Evolutionary conservation across 257 asterid genomes (phyloP).

Genomic region (Cynanchum wilfordii): DNA sequence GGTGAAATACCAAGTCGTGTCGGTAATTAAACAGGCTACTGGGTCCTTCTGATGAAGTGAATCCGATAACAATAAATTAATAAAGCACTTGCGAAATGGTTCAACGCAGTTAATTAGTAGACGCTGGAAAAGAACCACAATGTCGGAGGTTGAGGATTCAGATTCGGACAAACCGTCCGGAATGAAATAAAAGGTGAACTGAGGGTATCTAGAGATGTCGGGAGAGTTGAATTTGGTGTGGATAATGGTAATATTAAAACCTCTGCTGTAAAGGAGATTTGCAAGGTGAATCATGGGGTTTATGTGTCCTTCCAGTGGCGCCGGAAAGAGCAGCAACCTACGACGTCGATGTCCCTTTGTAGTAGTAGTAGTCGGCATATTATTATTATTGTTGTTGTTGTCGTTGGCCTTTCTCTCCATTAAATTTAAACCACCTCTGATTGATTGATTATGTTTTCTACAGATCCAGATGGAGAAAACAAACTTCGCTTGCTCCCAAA

Average conservation of each 20-base stretch:
- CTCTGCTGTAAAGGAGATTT: slow-evolving; percentile 14
- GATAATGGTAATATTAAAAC: slow-evolving; percentile 16
- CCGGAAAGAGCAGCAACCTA: slow-evolving; percentile 23
- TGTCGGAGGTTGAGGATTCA: slow-evolving; percentile 13
- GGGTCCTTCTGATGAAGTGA: background rate
- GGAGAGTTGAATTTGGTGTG: slow-evolving; percentile 25
- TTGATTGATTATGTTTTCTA: background rate
- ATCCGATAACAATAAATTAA: slow-evolving; percentile 10
- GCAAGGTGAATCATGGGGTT: slow-evolving; percentile 32
- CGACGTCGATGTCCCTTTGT: background rate
- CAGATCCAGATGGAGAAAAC: background rate
- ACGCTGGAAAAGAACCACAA: background rate
- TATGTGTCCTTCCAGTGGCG: slow-evolving; percentile 28
- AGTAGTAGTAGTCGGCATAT: background rate
- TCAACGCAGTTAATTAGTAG: slow-evolving; percentile 11
- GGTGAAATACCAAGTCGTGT: slow-evolving; percentile 20
- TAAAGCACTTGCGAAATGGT: slow-evolving; percentile 15
- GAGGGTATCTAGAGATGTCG: slow-evolving; percentile 16
- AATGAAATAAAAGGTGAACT: slow-evolving; percentile 20
- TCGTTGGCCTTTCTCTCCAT: background rate
- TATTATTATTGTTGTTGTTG: no score
- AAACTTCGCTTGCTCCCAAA: background rate
- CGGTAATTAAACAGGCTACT: slow-evolving; percentile 19
- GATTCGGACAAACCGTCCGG: slow-evolving; percentile 14
- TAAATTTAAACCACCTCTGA: background rate